These are phyloP conservation scores for Pyricularia pennisetigena DNA, from an alignment of 2,329 filamentous ascomycete genomes.

Conservation along the genomic window DNA sequence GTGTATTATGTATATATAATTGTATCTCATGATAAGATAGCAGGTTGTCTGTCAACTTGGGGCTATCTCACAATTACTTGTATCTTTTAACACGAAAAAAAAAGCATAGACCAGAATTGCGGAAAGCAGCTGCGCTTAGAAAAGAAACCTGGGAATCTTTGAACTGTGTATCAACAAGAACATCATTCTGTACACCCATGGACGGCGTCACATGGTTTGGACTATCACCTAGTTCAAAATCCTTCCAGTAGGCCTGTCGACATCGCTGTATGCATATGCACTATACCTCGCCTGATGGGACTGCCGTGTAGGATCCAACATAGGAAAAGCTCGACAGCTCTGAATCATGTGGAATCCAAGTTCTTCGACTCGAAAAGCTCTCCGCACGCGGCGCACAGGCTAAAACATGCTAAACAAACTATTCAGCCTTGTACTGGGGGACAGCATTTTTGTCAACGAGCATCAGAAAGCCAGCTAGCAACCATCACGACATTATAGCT, in stretches of 20 bases:
- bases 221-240: not conserved
- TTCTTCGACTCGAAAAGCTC: not conserved
- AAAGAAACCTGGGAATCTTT: not conserved
- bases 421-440: not conserved
- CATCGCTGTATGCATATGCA: not conserved
- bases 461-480: not conserved
- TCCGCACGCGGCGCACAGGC: not conserved
- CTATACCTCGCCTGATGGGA: not conserved
- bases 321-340: not conserved
- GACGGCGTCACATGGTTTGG: not conserved
- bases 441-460: not conserved
- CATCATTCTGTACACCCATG: not conserved
- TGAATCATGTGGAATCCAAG: not conserved
- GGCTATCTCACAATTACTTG: not conserved
- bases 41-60: not conserved
- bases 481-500: not conserved
- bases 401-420: not conserved
- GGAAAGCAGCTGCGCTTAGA: not conserved
- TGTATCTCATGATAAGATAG: not conserved
- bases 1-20: constrained; percentile 2
- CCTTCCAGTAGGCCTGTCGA: not conserved
- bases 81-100: not conserved
- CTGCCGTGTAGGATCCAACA: not conserved
- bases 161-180: not conserved
- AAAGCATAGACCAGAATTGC: not conserved